A percentile compares a stretch with the other conserved stretches of the same genome.
Conservation (phyloP, 495 filamentous ascomycete genomes). For the Aspergillus taichungensis region DNA sequence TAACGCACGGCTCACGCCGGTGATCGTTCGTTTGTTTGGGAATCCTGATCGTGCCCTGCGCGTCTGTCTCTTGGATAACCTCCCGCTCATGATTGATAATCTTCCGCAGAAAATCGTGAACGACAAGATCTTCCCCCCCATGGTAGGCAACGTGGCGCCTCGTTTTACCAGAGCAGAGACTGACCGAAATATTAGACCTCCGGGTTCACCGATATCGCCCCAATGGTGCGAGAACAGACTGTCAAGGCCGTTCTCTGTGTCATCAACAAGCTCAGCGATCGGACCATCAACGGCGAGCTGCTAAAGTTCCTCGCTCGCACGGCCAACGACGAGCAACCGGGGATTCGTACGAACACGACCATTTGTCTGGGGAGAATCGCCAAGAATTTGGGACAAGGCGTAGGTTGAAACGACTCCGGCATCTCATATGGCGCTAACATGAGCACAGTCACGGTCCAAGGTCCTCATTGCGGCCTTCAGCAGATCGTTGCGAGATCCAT, state of each 20-base stretch:
- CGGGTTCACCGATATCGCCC: slow-evolving; percentile 85
- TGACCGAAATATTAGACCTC: slow-evolving; percentile 47
- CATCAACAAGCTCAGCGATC: slow-evolving; percentile 81
- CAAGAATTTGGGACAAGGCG: slow-evolving; percentile 68
- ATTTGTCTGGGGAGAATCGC: slow-evolving; percentile 96
- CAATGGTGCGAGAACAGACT: slow-evolving; percentile 88
- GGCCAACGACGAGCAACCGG: slow-evolving; percentile 94
- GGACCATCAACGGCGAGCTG: slow-evolving; percentile 87
- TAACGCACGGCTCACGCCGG: slow-evolving; percentile 72
- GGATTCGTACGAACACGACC: slow-evolving; percentile 95
- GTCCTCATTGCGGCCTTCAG: slow-evolving; percentile 88
- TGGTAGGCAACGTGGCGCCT: slow-evolving; percentile 43
- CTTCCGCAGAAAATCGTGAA: slow-evolving; percentile 85
- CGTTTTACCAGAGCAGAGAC: slow-evolving; percentile 8
- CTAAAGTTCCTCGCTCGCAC: slow-evolving; percentile 89
- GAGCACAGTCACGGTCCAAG: slow-evolving; percentile 61
- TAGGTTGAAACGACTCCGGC: slow-evolving; percentile 19
- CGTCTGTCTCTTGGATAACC: slow-evolving; percentile 82
- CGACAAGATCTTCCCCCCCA: slow-evolving; percentile 92
- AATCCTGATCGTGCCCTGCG: slow-evolving; percentile 89
- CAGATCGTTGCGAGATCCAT: slow-evolving; percentile 82
- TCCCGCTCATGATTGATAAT: slow-evolving; percentile 86
- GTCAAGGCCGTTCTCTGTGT: slow-evolving; percentile 84
- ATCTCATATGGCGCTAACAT: slow-evolving; percentile 11
- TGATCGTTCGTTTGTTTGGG: slow-evolving; percentile 77